These are phyloP conservation scores for Phytophthora pluvialis DNA, from an alignment of 352 stramenopile genomes.

Conservation along the genomic window DNA sequence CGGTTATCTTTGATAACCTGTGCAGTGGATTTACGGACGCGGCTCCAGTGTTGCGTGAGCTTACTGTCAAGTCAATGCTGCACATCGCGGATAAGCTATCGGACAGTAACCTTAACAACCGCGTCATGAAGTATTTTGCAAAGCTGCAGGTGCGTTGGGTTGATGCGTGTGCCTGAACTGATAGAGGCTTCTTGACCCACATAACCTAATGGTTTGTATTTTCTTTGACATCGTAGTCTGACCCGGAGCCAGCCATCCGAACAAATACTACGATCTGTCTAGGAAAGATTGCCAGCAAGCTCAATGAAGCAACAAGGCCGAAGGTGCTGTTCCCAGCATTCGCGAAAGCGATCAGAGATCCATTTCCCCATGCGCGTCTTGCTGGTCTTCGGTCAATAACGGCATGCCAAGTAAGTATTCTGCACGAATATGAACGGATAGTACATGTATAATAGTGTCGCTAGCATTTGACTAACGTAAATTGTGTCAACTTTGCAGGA, in stretches of 20 bases:
- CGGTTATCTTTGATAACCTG: constrained; percentile 91
- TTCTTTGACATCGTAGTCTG: constrained; percentile 46
- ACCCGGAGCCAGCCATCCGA: constrained; percentile 91
- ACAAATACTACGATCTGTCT: constrained; percentile 95
- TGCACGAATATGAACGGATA: neutral
- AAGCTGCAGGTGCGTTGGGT: constrained; percentile 78
- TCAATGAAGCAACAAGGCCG: constrained; percentile 85
- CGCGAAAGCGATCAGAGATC: constrained; percentile 79
- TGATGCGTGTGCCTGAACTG: neutral
- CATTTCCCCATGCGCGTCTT: constrained; percentile 89
- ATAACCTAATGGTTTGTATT: neutral
- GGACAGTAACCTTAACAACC: constrained; percentile 91
- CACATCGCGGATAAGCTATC: constrained; percentile 92
- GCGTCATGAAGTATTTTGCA: constrained; percentile 93
- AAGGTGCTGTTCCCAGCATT: constrained; percentile 93
- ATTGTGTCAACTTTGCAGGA: constrained; percentile 39
- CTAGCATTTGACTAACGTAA: constrained; percentile 5
- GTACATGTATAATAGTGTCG: no score
- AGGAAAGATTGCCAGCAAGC: constrained; percentile 86
- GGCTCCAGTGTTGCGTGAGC: constrained; percentile 86
- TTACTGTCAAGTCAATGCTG: constrained; percentile 93
- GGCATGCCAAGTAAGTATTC: constrained; percentile 70
- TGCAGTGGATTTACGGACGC: constrained; percentile 93
- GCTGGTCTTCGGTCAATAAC: constrained; percentile 84
- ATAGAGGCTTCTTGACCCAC: neutral